These are phyloP conservation scores for Agroathelia rolfsii DNA, from an alignment of 1,284 basidiomycete genomes.

Conservation along the genomic window DNA sequence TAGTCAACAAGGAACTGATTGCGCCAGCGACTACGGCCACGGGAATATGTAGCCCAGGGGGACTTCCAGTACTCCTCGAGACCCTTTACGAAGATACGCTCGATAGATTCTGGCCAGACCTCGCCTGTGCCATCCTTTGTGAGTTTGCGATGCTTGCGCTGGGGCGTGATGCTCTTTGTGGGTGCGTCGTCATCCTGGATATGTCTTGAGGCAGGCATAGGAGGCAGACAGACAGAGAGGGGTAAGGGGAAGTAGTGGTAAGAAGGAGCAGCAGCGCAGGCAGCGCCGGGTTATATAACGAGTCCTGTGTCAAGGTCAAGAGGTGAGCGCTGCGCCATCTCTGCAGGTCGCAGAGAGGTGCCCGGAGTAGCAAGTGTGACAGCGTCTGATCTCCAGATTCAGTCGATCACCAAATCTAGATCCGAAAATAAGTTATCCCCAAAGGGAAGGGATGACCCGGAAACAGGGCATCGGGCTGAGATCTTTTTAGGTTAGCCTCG, in stretches of 20 bases:
- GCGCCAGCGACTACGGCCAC: slow-evolving; percentile 67
- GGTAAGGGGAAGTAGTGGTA: slow-evolving; percentile 14
- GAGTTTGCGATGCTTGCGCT: slow-evolving; percentile 73
- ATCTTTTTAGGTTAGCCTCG: too few relatives aligned
- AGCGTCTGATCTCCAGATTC: too few relatives aligned
- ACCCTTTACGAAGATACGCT: slow-evolving; percentile 67
- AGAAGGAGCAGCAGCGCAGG: slow-evolving; percentile 10
- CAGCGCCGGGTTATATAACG: background rate
- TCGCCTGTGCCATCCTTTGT: slow-evolving; percentile 73
- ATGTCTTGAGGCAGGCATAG: slow-evolving; percentile 19
- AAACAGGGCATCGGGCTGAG: too few relatives aligned
- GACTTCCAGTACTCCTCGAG: slow-evolving; percentile 69
- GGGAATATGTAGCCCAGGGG: slow-evolving; percentile 66
- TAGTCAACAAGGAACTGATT: slow-evolving; percentile 78
- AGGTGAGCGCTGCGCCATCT: too few relatives aligned
- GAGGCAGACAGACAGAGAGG: slow-evolving; percentile 17
- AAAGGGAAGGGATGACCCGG: too few relatives aligned
- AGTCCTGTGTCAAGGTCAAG: slow-evolving; percentile 14
- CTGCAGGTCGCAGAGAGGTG: too few relatives aligned
- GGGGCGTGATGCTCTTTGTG: slow-evolving; percentile 52
- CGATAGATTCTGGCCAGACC: slow-evolving; percentile 71
- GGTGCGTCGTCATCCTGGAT: slow-evolving; percentile 21
- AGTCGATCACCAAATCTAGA: too few relatives aligned
- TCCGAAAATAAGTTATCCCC: too few relatives aligned
- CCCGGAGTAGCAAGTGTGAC: too few relatives aligned